Percentiles rank a stretch among this genome's conserved stretches.
Conservation (phyloP, 805 yeast genomes). For the Dipodascus geniculatus region DNA sequence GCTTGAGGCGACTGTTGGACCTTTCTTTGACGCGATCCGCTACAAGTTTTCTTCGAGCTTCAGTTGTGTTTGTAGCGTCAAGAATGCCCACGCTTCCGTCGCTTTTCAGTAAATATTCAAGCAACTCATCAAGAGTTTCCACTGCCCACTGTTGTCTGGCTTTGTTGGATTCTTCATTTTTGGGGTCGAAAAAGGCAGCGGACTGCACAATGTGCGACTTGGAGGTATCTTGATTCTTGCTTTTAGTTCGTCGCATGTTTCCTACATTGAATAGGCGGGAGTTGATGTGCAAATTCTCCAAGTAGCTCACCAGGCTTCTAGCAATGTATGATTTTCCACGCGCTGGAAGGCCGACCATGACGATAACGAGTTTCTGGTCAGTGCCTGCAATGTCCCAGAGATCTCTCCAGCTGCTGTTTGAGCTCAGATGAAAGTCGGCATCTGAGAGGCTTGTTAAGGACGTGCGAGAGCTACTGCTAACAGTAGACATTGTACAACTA, state of each 20-base stretch:
- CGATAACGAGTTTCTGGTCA: conserved; percentile 79
- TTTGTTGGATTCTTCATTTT: background rate
- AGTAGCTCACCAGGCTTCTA: conserved; percentile 75
- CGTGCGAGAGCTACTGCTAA: background rate
- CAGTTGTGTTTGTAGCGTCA: conserved; percentile 87
- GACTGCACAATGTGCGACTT: background rate
- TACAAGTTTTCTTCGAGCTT: conserved; percentile 54
- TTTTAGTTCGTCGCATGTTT: background rate
- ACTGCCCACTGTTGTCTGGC: background rate
- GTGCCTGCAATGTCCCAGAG: no score
- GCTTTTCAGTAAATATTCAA: conserved; percentile 69
- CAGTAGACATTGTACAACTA: background rate
- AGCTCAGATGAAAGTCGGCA: no score
- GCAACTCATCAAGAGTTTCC: conserved; percentile 73
- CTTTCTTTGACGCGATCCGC: conserved; percentile 29
- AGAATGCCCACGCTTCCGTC: conserved; percentile 87
- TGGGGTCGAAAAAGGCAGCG: background rate
- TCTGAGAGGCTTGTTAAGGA: no score
- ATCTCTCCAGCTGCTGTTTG: no score
- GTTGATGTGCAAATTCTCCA: conserved; percentile 90
- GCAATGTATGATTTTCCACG: conserved; percentile 91
- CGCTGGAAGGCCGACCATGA: conserved; percentile 94
- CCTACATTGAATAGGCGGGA: conserved; percentile 78
- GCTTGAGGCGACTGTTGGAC: conserved; percentile 43
- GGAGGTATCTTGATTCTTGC: background rate